These are phyloP conservation scores for Lathyrus aphaca DNA, from an alignment of 306 rosid genomes.

Conservation along the genomic window DNA sequence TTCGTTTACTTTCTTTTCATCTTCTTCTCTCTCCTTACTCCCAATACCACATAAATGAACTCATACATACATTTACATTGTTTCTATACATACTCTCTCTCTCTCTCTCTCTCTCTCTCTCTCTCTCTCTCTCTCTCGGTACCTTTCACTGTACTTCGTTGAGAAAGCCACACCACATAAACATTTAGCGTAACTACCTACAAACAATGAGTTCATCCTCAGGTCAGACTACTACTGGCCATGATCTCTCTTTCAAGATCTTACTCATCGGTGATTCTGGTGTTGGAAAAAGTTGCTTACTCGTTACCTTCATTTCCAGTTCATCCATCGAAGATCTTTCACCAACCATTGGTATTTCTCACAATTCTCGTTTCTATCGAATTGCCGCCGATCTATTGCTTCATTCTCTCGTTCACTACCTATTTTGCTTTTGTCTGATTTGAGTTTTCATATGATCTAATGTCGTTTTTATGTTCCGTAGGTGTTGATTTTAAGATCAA, in stretches of 20 bases:
- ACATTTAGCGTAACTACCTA: background rate
- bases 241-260: conserved; percentile 96
- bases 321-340: conserved; percentile 65
- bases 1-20: background rate
- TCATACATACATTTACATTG: background rate
- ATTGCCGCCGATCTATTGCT: background rate
- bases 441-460: conserved; percentile 27
- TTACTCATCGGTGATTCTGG: conserved; percentile 93
- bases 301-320: conserved; percentile 83
- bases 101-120: background rate
- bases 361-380: background rate
- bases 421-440: conserved; percentile 20
- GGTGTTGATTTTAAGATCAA: conserved; percentile 99
- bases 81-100: background rate
- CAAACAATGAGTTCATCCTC: conserved; percentile 81
- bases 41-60: background rate
- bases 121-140: background rate
- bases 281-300: conserved; percentile 95
- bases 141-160: conserved; percentile 40
- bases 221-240: conserved; percentile 63
- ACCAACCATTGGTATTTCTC: conserved; percentile 80
- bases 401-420: background rate
- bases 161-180: conserved; percentile 21
- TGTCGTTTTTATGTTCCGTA: conserved; percentile 36
- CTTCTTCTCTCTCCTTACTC: background rate